Base-by-base conservation (phyloP, 495 filamentous ascomycete genomes). In the Penicillium antarcticum region DNA sequence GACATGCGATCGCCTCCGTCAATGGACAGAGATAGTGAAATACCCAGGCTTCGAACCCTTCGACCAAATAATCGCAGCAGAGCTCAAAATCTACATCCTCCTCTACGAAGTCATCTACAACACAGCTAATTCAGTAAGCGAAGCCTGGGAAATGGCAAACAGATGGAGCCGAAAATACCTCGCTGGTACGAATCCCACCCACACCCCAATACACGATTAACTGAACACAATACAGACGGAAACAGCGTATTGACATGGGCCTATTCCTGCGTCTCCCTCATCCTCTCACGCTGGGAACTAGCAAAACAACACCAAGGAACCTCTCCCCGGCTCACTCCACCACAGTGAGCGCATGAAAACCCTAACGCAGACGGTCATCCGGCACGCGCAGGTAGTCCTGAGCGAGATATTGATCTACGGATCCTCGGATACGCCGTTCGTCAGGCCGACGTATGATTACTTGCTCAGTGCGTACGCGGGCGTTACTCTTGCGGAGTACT, bases 391-490 rank as follows among this genome's bases (percentile, higher is more conserved):
- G 29, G 13, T 49, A 9, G 47, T 49, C 4, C 47, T 49, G 38
- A 32, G 18, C 29, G 47, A 49, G 12, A 49, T 49, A 6, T 8
- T 49, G 1, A 38, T 49, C 2, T 38, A 41, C 13, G 14, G 38
- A 5, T 42, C 47, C 6, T 21, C 47, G 7, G 37, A 49, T 4
- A 33, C 47, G 13, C 37, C 47, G 10, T 49, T 49, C 17, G 26
- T 32, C 33, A 33, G 47, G 34, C 47, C 47, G 11, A 42, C 47
- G 16, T 49, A 49, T n/a, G 47, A 49, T 31, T 49, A 41, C 18
- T 31, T 49, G 17, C 47, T 49, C 19, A 21, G 37, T 39, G 47
- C 47, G 13, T 49, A 49, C 34, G 47, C 47, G 47, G 47, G 47
- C 17, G 47, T 49, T 0, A 49, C 47, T 26, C 18, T 49, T 7